Evolutionary conservation across 371 early-diverging fungal species (phyloP), one percentile per base, ranked within the genome.

Genomic region (Dichotomocladium elegans): DNA sequence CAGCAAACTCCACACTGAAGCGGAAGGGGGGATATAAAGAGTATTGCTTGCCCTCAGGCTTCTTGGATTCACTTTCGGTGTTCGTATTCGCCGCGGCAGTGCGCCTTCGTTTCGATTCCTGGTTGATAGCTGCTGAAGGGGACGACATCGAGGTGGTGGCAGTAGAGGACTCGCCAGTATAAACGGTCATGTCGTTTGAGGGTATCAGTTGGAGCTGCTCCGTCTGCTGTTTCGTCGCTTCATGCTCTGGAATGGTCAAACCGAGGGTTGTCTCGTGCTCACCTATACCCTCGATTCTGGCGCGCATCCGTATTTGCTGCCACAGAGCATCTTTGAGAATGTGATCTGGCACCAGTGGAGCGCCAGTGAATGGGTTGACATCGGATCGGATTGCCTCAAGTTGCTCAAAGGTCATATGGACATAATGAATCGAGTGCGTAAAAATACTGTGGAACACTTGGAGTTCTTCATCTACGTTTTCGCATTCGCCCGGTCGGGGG

Each of bases 401-500:
- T 28, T 81, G 79, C 35, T 80, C 76, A 64, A 81, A 77, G 7
- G 76, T 67, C 80, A 83, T 81, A 60, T 81, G 79, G 63, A 80
- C 74, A 42, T 81, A 83, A 42, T 70, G 57, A 15, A 83, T 72
- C 1, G 67, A 57, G 0, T 60, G 61, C 5, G 65, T 51, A 21
- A 83, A 57, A 12, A 78, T 55, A 2, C 51, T 49, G 3, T 61
- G 47, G 30, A 66, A 74, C 0, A 57, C 53, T 0, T 43, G 45
- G 19, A 71, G 60, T 0, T 72, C 65, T 2, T 65, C 56, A 12
- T 60, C 47, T 8, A 24, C 22, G 11, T 46, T 17, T 21, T 1
- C 15, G 11, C 17, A 30, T 37, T 2, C 44, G 19, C 2, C 14
- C 56, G 14, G 31, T 40, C 37, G 2, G 37, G 37, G n/a, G 37